A percentile compares a stretch with the other conserved stretches of the same genome.
These are phyloP conservation scores for Botrytis hyacinthi DNA, from an alignment of 2,329 filamentous ascomycete species.

Conservation along the genomic window DNA sequence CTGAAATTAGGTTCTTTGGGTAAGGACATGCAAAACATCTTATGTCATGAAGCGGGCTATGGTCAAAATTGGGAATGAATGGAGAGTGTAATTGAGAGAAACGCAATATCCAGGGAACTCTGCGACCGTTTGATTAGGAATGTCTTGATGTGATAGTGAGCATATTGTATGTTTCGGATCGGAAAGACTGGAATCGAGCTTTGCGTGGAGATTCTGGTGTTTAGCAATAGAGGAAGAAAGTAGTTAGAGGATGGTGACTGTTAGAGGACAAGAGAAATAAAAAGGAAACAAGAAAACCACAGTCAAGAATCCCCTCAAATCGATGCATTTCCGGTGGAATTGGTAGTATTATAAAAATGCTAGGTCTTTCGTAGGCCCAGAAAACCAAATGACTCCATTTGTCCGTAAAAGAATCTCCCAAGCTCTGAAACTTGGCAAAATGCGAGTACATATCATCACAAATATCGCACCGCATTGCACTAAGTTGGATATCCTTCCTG, in stretches of 20 bases:
- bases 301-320: background rate
- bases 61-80: background rate
- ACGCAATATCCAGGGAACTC: background rate
- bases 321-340: background rate
- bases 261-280: background rate
- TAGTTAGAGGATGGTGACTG: background rate
- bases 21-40: background rate
- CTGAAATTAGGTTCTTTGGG: background rate
- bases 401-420: conserved; percentile 1
- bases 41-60: background rate
- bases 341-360: conserved; percentile 8
- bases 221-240: background rate
- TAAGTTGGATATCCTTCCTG: conserved; percentile 1
- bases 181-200: background rate
- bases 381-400: conserved; percentile 9
- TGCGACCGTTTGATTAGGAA: background rate
- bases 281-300: background rate
- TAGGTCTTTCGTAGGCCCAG: conserved; percentile 10
- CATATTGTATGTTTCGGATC: background rate
- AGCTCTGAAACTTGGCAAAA: background rate
- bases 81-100: background rate
- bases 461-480: conserved; percentile 9
- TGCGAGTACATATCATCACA: conserved; percentile 16
- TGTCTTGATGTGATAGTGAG: background rate
- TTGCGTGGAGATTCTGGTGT: background rate